Percentiles rank a stretch among this genome's conserved stretches.
These are phyloP conservation scores for Nyssa sinensis DNA, from an alignment of 148 eudicot species.

Conservation along the genomic window DNA sequence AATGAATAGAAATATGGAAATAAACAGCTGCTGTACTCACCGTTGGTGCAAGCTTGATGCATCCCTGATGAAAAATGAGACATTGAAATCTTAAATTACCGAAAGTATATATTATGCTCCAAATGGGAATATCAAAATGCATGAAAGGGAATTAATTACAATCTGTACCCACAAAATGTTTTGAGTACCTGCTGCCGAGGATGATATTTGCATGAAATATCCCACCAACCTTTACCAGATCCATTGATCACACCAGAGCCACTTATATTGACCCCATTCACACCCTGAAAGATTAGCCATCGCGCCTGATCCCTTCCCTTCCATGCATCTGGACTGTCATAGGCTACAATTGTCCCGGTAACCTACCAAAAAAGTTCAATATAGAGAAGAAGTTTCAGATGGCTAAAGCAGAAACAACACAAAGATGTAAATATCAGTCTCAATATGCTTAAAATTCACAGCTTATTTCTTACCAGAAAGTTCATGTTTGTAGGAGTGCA, in stretches of 20 bases:
- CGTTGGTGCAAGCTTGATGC: conserved; percentile 28
- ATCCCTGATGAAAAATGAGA: conserved; percentile 15
- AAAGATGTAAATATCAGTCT: too few relatives aligned
- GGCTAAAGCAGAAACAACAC: too few relatives aligned
- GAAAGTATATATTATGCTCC: background rate
- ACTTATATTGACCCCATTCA: conserved; percentile 13
- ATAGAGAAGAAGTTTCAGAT: too few relatives aligned
- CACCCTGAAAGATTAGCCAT: conserved; percentile 14
- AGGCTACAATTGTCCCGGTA: conserved; percentile 17
- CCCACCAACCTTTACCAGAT: conserved; percentile 23
- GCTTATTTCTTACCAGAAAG: conserved; percentile 14
- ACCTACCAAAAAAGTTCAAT: conserved; percentile 8
- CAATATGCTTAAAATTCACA: too few relatives aligned
- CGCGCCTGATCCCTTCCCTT: conserved; percentile 16
- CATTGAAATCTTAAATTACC: background rate
- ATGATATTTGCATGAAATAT: conserved; percentile 4
- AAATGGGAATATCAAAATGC: background rate
- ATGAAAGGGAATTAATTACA: background rate
- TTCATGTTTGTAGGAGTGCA: conserved; percentile 13
- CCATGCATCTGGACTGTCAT: conserved; percentile 23
- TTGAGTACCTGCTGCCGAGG: conserved; percentile 10
- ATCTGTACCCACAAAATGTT: too few relatives aligned
- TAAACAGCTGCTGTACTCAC: conserved; percentile 4
- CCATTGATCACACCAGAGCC: conserved; percentile 20
- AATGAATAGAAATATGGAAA: background rate